Base-by-base conservation (phyloP, 176 grass and related monocot genomes). In the Raddia guianensis region DNA sequence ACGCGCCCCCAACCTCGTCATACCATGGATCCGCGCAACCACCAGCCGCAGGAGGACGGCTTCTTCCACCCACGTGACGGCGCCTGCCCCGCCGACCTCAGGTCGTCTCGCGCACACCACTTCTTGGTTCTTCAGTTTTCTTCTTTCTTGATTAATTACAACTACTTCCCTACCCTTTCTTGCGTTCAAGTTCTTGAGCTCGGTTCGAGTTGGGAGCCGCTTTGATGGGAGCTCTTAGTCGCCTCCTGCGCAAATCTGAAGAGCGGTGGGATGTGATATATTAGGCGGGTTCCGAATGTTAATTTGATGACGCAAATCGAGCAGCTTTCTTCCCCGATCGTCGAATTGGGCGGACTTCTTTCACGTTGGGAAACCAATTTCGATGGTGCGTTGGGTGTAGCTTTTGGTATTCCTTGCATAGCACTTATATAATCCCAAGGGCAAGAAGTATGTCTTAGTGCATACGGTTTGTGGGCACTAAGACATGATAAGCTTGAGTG, bases 11-110 rank as follows among this genome's bases (percentile, higher is more conserved):
- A 8, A 13, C 70, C 1, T n/a, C 34, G 9, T 43, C 16, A 9
- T 13, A 21, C 63, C 77, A 86, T 86, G 77, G 77, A 86, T 80
- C 84, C 70, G 57, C 75, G 47, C 19, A 42, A 48, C 66, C 57
- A 45, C 67, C 57, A 71, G 56, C 15, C 75, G 52, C 77, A 73
- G 77, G 70, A 74, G 32, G 77, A 75, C 6, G 43, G 62, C 62
- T 86, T 86, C 61, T 80, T 86, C 32, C 50, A 47, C 50, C 34
- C 62, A 21, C 50, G 34, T 21, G 76, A 80, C 49, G 16, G 49
- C 63, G 63, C 49, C 33, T 79, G 48, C 49, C 49, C 63, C n/a
- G 43, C 62, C 52, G 77, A 81, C 32, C 53, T 45, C 70, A 80
- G 84, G 84, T 68, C 43, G 45, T 13, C 53, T 21, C 34, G 71